These are phyloP conservation scores for Scedosporium apiospermum DNA, from an alignment of 2,329 filamentous ascomycete genomes.

Conservation along the genomic window DNA sequence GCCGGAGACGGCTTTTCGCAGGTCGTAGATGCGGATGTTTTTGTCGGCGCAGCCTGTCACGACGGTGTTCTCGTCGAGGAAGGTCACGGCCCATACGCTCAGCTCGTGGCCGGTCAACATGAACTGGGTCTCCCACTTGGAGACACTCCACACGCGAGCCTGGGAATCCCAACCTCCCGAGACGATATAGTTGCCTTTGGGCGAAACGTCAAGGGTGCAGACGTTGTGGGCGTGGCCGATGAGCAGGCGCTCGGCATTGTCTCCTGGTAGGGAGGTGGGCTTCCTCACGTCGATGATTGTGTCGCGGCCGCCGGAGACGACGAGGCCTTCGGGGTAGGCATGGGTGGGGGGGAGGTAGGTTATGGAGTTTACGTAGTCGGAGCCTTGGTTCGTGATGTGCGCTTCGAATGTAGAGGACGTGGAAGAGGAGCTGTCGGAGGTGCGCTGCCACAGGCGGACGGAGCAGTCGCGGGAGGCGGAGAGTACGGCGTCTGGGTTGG, in stretches of 20 bases:
- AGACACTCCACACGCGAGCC: conserved; percentile 77
- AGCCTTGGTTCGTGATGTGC: conserved; percentile 68
- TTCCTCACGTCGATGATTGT: conserved; percentile 85
- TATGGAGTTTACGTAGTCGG: conserved; percentile 80
- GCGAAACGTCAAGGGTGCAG: conserved; percentile 72
- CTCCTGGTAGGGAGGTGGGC: conserved; percentile 54
- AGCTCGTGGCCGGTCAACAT: conserved; percentile 63
- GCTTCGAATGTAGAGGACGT: conserved; percentile 65
- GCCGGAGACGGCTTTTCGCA: conserved; percentile 49
- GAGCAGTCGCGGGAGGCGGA: conserved; percentile 89
- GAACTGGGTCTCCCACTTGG: conserved; percentile 70
- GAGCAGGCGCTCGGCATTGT: conserved; percentile 77
- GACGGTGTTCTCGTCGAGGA: conserved; percentile 68
- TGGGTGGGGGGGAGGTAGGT: conserved; percentile 63
- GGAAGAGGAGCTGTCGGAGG: conserved; percentile 28
- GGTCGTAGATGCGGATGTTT: conserved; percentile 73
- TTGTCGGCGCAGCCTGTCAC: conserved; percentile 92
- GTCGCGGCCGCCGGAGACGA: conserved; percentile 84
- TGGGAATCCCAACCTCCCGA: conserved; percentile 93
- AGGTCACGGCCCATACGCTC: conserved; percentile 86
- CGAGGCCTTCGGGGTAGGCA: conserved; percentile 65
- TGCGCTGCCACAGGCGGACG: conserved; percentile 74
- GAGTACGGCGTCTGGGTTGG: conserved; percentile 59
- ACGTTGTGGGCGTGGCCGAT: conserved; percentile 83
- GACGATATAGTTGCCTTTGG: conserved; percentile 63